Base-by-base conservation (phyloP, 352 stramenopile species). In the Pythium guiyangense region DNA sequence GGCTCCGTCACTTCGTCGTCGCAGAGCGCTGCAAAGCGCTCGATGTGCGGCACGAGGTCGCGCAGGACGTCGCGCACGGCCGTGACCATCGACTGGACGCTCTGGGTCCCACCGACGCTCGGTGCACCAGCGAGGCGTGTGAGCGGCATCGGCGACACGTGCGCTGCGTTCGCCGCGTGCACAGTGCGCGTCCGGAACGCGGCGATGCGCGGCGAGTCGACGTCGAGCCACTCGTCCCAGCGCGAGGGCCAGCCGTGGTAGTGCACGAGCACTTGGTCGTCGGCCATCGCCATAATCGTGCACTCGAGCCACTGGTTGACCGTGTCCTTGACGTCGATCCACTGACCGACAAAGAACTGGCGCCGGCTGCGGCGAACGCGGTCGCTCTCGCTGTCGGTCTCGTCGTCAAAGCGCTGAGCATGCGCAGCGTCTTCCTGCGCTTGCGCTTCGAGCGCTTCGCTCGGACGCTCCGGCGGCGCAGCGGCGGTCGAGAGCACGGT, bases 221-320 rank as follows among this genome's bases (percentile, higher is more conserved):
- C 90, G 46, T 96, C 76, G 52, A 99, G 91, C 94, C 94, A 98
- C 69, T 99, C 97, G 70, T 99, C 96, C 97, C 97, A 99, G 6
- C 96, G 82, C 34, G 91, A 78, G 1, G 97, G 96, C 96, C 96
- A 99, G 12, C 96, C 95, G 56, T 99, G 97, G 69, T 98, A 99
- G 64, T 98, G 96, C 27, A 99, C 81, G 18, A 98, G 65, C 31
- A 98, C 64, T 56, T 98, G 86, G 27, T 88, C 79, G 10, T 79
- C 67, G 0, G 66, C 67, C 22, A 98, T 85, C 29, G 96, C 86
- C 59, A 98, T 88, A 12, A 99, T 74, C 0, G 96, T 99, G 22
- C 93, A 96, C 78, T 99, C 97, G 1, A 99, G 72, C 97, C 97
- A 99, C 59, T 99, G 96, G 69, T 98, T 97, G 27, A 99, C 96